A percentile compares a stretch with the other conserved stretches of the same genome.
These are phyloP conservation scores for Extremus antarcticus DNA, from an alignment of 495 filamentous ascomycete genomes.

Conservation along the genomic window DNA sequence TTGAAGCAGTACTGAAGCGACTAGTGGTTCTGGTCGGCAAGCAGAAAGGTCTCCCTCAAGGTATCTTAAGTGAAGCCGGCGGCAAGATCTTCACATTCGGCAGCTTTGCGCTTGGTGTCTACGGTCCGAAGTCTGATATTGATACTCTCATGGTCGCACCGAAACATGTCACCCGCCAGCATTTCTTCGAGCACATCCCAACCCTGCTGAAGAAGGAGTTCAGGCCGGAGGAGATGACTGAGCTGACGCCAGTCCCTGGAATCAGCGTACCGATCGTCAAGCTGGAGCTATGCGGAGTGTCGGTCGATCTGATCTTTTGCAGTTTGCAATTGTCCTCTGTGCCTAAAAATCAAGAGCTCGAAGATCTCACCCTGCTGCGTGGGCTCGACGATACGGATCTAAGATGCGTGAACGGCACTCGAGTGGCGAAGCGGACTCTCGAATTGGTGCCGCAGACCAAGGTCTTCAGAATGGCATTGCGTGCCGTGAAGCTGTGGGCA, in stretches of 20 bases:
- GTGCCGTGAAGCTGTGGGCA: conserved; percentile 93
- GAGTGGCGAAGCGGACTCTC: conserved; percentile 86
- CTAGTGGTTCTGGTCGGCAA: conserved; percentile 72
- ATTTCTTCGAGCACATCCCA: conserved; percentile 87
- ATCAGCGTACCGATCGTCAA: conserved; percentile 95
- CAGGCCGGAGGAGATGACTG: conserved; percentile 62
- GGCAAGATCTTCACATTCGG: conserved; percentile 92
- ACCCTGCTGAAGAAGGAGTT: conserved; percentile 61
- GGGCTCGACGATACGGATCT: conserved; percentile 79
- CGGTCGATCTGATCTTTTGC: conserved; percentile 90
- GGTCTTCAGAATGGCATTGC: conserved; percentile 75
- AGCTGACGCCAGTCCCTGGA: conserved; percentile 76
- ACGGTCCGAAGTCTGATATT: conserved; percentile 94
- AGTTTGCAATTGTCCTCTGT: conserved; percentile 61
- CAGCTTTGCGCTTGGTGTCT: conserved; percentile 87
- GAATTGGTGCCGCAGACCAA: conserved; percentile 77
- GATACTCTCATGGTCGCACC: conserved; percentile 89
- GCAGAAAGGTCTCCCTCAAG: conserved; percentile 64
- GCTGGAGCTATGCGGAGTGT: conserved; percentile 77
- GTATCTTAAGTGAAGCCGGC: conserved; percentile 65
- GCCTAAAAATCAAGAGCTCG: conserved; percentile 59
- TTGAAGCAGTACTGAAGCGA: conserved; percentile 69
- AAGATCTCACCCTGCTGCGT: conserved; percentile 71
- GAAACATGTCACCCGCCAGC: conserved; percentile 70
- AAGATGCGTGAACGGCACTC: conserved; percentile 81